Base-by-base conservation (phyloP, 257 asterid species). In the Lithospermum erythrorhizon region DNA sequence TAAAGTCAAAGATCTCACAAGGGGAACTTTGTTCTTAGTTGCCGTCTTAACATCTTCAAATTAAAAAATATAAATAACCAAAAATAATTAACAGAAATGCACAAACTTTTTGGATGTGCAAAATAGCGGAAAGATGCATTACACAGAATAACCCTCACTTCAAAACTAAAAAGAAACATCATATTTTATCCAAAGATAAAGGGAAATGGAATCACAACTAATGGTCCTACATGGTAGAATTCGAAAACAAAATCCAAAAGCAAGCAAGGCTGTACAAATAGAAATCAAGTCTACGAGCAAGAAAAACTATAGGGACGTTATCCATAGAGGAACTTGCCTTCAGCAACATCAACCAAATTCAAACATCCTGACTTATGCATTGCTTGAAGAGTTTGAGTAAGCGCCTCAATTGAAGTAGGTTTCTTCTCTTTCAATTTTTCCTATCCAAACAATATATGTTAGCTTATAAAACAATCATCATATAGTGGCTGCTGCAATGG, bases 401-500 rank as follows among this genome's bases (percentile, higher is more conserved):
- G 96, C 27, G 99, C 79, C 59, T 93, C 99, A 0, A 80, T 63
- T 73, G 64, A 61, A 62, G 97, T 66, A 65, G 97, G 99, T 61
- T 93, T 93, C 85, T 89, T 93, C 87, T 93, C 99, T 82, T 89
- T 93, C 78, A 93, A 70, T 82, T 93, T 93, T 81, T 93, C 99
- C 99, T 93, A 54, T 59, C 55, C 52, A 67, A 55, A 68, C 22
- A 21, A 71, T 53, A 24, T 64, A 57, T 58, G 20, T 60, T 51
- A 64, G 66, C 27, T 56, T 41, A 61, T 35, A 60, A 58, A 56
- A 57, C 62, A 55, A 65, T 17, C 71, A 66, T 63, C 47, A 57
- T 53, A 57, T 41, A 3, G 15, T 0, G 49, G 49, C 18, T 3
- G 49, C 18, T 13, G 49, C 13, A 18, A 41, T 11, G 49, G 16